Base-by-base conservation (phyloP, 176 grass and related monocot species). In the Oryza nivara region DNA sequence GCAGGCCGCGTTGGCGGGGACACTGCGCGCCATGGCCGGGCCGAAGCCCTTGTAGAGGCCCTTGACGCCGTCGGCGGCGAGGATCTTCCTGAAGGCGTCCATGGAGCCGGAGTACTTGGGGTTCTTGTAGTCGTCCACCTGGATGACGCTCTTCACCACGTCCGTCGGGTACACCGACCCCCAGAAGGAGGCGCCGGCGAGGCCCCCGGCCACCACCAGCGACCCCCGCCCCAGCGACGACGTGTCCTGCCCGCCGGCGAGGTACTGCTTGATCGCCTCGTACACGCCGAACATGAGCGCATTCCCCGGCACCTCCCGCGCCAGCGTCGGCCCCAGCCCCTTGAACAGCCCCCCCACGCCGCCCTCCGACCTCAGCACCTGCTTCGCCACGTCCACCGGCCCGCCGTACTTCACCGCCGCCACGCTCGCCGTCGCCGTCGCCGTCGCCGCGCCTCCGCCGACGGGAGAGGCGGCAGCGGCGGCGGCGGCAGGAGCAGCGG, bases 51-150 rank as follows among this genome's bases (percentile, higher is more conserved):
- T 97, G 80, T 97, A 92, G 12, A 97, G 80, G 17, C 94, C 94
- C 83, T 88, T 97, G 1, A 86, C 82, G 22, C 94, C 91, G 47
- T 97, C 94, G 7, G 91, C 71, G 3, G 87, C 85, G 72, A 97
- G 80, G 67, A 92, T 93, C 88, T 93, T 97, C 83, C 83, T 74
- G 76, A 97, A 82, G 14, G 94, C 94, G 86, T 82, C 84, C 13
- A 92, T 81, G 36, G 94, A 92, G 25, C 94, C 89, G 13, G 51
- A 78, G 84, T 93, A 97, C 46, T 90, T 97, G 10, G 89, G 94
- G 56, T 91, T 93, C 89, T 88, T 96, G 88, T 78, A 88, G 80
- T 93, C 91, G 63, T 96, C 94, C 49, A 96, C 94, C 94, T 93
- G 94, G 78, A 96, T 78, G 73, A 90, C 87, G 77, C 94, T 97